phyloP scores from a whole-genome alignment of 169 alveolate genomes.

The Eimeria zaria region DNA sequence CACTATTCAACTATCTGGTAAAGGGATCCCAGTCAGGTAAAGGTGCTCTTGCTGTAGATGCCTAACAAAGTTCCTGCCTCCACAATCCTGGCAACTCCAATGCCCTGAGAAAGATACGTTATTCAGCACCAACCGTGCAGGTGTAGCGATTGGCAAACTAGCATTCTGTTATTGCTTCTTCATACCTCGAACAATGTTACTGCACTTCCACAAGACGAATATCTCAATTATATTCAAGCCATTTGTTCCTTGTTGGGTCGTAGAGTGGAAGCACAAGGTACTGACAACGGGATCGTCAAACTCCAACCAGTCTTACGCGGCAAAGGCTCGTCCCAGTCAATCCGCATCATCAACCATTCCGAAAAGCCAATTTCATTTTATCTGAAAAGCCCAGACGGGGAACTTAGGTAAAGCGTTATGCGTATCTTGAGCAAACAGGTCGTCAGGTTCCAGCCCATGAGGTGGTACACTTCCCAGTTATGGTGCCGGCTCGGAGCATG shows the following conservation, averaged over 20 bases:
- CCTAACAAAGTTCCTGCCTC: not conserved
- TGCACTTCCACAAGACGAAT: not conserved
- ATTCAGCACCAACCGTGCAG: not conserved
- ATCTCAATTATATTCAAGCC: too few species aligned
- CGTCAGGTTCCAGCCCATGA: not conserved
- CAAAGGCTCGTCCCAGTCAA: slow-evolving; percentile 28
- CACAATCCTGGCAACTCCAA: not conserved
- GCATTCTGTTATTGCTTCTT: not conserved
- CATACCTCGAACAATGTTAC: not conserved
- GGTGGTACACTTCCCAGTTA: not conserved
- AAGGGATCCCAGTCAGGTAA: slow-evolving; percentile 47
- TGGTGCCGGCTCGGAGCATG: not conserved
- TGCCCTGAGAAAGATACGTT: not conserved
- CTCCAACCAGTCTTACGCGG: slow-evolving; percentile 76
- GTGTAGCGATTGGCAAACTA: not conserved
- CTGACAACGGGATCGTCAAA: slow-evolving; percentile 19
- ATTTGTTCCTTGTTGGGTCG: not conserved
- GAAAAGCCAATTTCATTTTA: slow-evolving; percentile 36
- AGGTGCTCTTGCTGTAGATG: not conserved
- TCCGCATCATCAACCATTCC: slow-evolving; percentile 56
- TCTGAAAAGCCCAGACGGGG: slow-evolving; percentile 55
- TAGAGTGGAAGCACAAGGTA: slow-evolving; percentile 51
- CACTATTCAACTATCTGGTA: slow-evolving; percentile 43
- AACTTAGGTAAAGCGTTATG: slow-evolving; percentile 22
- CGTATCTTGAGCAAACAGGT: not conserved